Base-by-base conservation (phyloP, 768 basidiomycete species). In the Podaxis sp. region DNA sequence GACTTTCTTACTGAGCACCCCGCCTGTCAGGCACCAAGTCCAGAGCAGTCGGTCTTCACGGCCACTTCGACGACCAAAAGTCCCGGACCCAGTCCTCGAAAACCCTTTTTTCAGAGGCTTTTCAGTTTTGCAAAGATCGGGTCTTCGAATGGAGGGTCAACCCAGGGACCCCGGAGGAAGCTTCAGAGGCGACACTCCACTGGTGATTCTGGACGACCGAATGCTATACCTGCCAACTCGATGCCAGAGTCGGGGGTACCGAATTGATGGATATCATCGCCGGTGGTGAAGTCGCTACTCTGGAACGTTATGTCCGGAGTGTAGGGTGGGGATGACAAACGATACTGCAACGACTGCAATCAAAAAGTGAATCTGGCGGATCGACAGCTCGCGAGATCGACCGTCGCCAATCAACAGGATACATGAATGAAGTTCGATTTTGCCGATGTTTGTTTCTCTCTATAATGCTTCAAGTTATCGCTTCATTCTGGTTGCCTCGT, bases 91-190 rank as follows among this genome's bases (percentile, higher is more conserved):
- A 61, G 53, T 26, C 49, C 51, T 73, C 57, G 86, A 81, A 75
- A 86, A 83, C 65, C 83, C 84, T 38, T 84, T 90, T 66, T 83
- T 89, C 69, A 82, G 83, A 69, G 82, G 88, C 58, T 71, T 90
- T 8, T 83, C 38, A 81, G 80, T 69, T 77, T 85, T 59, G 79
- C 80, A 2, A 75, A 76, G 44, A 65, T 72, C 6, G 75, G 75
- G 7, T 79, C 80, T 5, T 71, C 76, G 56, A 75, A 73, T 63
- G 75, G 70, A 54, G 58, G 51, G 6, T 30, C 33, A 2, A 72
- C 77, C 28, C 71, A 69, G 56, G 67, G 71, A 22, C 68, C 71
- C 59, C 72, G 74, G 33, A 75, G 74, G 62, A 78, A 75, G 24
- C 70, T 85, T 44, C 79, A 77, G 26, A 75, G 85, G 59, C 77